Percentiles rank a stretch among this genome's conserved stretches.
Conservation (phyloP, 164 flowering plant species). For the Kalanchoe fedtschenkoi region DNA sequence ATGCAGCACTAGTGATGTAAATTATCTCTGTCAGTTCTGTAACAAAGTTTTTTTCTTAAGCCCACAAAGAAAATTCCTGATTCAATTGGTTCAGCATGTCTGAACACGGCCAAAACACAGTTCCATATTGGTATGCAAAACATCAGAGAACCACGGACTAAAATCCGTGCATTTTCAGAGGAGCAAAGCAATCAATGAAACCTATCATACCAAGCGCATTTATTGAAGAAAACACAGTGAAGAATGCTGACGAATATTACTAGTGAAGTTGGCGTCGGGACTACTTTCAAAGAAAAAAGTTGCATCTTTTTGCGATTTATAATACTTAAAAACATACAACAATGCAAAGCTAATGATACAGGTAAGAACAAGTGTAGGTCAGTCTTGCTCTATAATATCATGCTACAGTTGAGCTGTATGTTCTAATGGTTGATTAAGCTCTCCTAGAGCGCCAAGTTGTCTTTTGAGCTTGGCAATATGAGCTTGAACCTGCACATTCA, state of each 20-base stretch:
- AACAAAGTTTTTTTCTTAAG: no score
- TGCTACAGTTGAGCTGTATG: conserved; percentile 9
- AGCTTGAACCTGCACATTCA: conserved; percentile 9
- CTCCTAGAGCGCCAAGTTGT: conserved; percentile 7
- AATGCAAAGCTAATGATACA: background rate
- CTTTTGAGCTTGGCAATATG: conserved; percentile 11
- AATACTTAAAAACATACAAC: no score
- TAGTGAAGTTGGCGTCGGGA: no score
- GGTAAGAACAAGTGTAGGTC: background rate
- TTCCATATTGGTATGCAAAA: background rate
- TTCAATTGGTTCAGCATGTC: background rate
- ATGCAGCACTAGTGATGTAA: background rate
- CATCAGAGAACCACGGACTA: background rate
- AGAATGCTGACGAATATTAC: no score
- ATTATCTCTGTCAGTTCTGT: no score
- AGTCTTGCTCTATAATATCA: background rate
- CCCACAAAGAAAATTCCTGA: no score
- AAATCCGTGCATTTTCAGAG: no score
- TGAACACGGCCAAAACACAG: background rate
- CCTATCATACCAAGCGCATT: no score
- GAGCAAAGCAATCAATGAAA: no score
- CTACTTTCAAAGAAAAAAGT: no score
- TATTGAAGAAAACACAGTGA: no score
- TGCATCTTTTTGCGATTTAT: no score
- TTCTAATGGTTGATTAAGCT: conserved; percentile 10